phyloP scores from a whole-genome alignment of 2,329 filamentous ascomycete species.

The Cladosporium sp. region DNA sequence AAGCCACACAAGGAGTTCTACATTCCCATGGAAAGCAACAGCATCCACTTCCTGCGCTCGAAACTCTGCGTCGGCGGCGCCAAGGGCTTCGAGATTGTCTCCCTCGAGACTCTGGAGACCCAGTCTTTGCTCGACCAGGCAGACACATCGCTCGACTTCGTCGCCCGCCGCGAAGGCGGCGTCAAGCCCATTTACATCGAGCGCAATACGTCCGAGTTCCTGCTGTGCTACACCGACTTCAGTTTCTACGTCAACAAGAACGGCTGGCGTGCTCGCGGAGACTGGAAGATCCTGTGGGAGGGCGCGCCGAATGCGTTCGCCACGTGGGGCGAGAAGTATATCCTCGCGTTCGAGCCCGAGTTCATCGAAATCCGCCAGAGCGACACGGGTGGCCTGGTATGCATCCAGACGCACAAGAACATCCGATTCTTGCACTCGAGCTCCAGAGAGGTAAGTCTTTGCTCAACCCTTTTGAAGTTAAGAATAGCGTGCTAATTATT shows the following conservation, averaged over 20 bases:
- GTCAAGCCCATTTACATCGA: constrained; percentile 91
- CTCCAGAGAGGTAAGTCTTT: constrained; percentile 76
- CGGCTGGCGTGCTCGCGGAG: constrained; percentile 89
- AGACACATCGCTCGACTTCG: constrained; percentile 96
- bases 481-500: constrained; percentile 13
- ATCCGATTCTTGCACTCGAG: constrained; percentile 97
- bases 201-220: constrained; percentile 90
- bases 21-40: constrained; percentile 96
- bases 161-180: constrained; percentile 86
- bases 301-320: constrained; percentile 88
- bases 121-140: constrained; percentile 96
- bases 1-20: constrained; percentile 99
- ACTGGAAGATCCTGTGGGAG: constrained; percentile 98
- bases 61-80: constrained; percentile 96
- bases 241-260: constrained; percentile 99
- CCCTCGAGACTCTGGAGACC: constrained; percentile 93
- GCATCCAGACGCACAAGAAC: constrained; percentile 94
- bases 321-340: constrained; percentile 85
- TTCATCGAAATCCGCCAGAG: constrained; percentile 97
- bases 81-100: constrained; percentile 94
- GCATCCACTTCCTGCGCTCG: constrained; percentile 93
- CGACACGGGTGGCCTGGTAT: constrained; percentile 83
- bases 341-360: constrained; percentile 92
- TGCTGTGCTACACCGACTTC: constrained; percentile 97
- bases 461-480: neutral